phyloP scores from a whole-genome alignment of 1,139 yeast genomes.

The Hemisphaericaspora xylanilytica region DNA sequence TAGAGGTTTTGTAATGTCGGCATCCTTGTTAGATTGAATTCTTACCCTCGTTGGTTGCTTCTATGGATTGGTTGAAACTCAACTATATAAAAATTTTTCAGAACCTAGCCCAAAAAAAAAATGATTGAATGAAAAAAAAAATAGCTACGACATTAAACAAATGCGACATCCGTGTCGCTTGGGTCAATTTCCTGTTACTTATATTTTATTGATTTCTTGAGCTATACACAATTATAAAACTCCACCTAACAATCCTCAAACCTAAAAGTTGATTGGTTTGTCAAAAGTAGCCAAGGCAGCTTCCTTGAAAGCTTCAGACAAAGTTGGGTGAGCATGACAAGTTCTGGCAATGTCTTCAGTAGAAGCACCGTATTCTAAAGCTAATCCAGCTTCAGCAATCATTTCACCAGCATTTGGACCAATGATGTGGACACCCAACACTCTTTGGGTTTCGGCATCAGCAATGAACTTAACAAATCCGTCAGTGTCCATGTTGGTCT shows the following conservation, averaged over 20 bases:
- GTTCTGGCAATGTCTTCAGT: conserved; percentile 97
- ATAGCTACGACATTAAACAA: not conserved
- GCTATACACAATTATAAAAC: not conserved
- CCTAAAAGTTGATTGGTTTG: conserved; percentile 80
- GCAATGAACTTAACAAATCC: conserved; percentile 96
- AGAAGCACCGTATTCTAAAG: conserved; percentile 97
- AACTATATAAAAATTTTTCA: not conserved
- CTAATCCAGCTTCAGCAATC: conserved; percentile 98
- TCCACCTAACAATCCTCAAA: not conserved
- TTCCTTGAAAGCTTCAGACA: conserved; percentile 97
- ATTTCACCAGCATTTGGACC: conserved; percentile 99
- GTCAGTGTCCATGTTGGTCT: conserved; percentile 95
- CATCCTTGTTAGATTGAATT: conserved; percentile 20
- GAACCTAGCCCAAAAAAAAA: too few relatives aligned
- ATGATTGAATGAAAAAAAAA: too few relatives aligned
- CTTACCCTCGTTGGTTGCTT: too few relatives aligned
- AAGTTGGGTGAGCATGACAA: conserved; percentile 98
- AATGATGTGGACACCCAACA: conserved; percentile 93
- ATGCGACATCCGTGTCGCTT: not conserved
- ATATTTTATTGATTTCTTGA: conserved; percentile 1
- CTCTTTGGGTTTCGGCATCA: conserved; percentile 96
- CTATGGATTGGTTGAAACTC: too few relatives aligned
- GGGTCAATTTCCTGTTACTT: too few relatives aligned
- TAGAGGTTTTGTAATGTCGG: conserved; percentile 41
- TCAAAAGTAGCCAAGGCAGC: conserved; percentile 92